Base-by-base conservation (phyloP, 2,329 filamentous ascomycete species). In the Fusarium anthophilum region DNA sequence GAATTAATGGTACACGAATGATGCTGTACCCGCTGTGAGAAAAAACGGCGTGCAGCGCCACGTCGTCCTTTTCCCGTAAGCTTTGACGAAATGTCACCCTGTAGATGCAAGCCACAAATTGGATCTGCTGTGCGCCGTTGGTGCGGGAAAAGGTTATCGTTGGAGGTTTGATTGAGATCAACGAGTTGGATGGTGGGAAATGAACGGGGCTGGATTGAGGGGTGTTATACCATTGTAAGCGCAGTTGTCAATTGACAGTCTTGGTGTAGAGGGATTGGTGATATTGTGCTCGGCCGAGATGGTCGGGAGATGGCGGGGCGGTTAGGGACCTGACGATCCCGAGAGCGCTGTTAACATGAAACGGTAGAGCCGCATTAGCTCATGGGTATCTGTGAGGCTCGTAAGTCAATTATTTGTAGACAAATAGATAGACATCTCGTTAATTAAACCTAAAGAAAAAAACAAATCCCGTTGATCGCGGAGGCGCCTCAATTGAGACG, bases 401-500 rank as follows among this genome's bases (percentile, higher is more conserved):
- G 26, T 30, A 48, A 18, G 28, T 10, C 10, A 3, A 50, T 17
- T n/a, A 0, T 32, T 5, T 50, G 8, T 9, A 50, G 9, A 5
- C 8, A 35, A 14, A 24, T 2, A 5, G 17, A 18, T 5, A 4
- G 15, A 14, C 4, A 7, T 24, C 0, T 4, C 8, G 4, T 17
- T 8, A 3, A 7, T 18, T 3, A 5, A 26, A 4, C 4, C 12
- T 13, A 7, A 13, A 5, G 0, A 26, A 3, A 8, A 10, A 8
- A 3, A 1, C 1, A 12, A 7, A 12, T 44, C 43, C 4, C 4
- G 15, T 26, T 44, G 10, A 26, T 18, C n/a, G 10, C 1, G 17
- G 35, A 37, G 35, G 5, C 4, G 35, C 17, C 9, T 5, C 35
- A 18, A 18, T 37, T 37, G 17, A 37, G 32, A 1, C 6, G 4